Conservation (phyloP, 2,329 filamentous ascomycete species). For the Trichoderma asperellum region DNA sequence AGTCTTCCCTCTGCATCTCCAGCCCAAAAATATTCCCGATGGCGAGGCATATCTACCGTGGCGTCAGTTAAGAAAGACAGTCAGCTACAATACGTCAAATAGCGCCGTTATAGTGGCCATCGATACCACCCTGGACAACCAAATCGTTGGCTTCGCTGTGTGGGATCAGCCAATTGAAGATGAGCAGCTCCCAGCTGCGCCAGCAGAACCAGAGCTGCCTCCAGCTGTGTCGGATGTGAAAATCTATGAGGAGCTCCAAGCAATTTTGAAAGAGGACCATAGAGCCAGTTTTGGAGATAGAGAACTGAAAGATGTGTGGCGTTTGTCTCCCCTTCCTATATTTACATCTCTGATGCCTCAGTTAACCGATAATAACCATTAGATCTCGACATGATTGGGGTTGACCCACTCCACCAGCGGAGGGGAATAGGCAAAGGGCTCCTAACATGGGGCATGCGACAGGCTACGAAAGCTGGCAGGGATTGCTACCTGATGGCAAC, state of each 20-base stretch:
- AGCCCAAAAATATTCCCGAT: slow-evolving; percentile 4
- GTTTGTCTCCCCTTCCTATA: slow-evolving; percentile 26
- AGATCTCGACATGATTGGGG: slow-evolving; percentile 32
- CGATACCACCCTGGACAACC: slow-evolving; percentile 13
- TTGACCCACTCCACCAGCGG: slow-evolving; percentile 30
- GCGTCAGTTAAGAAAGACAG: slow-evolving; percentile 28
- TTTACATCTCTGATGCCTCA: not conserved
- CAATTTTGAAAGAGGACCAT: slow-evolving; percentile 24
- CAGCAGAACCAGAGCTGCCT: slow-evolving; percentile 7
- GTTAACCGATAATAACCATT: not conserved
- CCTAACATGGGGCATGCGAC: slow-evolving; percentile 30
- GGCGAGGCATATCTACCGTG: slow-evolving; percentile 14
- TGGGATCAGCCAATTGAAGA: slow-evolving; percentile 19
- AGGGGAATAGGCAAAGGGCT: slow-evolving; percentile 31
- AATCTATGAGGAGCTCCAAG: slow-evolving; percentile 20
- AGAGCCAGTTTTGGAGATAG: slow-evolving; percentile 28
- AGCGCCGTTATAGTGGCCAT: slow-evolving; percentile 27
- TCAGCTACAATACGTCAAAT: slow-evolving; percentile 2
- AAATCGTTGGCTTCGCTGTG: slow-evolving; percentile 28
- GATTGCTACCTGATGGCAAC: slow-evolving; percentile 30
- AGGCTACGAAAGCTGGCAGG: slow-evolving; percentile 26
- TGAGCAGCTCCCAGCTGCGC: not conserved
- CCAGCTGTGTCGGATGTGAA: slow-evolving; percentile 24
- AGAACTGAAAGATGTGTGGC: slow-evolving; percentile 30
- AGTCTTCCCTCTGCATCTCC: slow-evolving; percentile 29